phyloP scores from a whole-genome alignment of 2,329 filamentous ascomycete genomes.

The Aspergillus clavatus region DNA sequence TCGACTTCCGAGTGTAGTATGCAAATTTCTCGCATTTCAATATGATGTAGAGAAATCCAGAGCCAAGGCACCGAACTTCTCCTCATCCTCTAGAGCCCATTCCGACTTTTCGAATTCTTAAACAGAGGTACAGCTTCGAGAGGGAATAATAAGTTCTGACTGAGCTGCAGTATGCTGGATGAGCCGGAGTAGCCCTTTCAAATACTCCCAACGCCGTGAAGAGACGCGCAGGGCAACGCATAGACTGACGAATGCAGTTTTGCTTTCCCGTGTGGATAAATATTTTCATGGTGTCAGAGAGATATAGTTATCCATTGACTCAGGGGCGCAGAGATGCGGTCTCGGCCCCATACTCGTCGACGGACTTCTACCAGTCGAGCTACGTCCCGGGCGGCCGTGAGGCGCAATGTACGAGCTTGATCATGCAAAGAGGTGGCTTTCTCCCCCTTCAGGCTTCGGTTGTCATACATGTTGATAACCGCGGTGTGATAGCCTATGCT shows the following conservation, averaged over 20 bases:
- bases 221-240: constrained; percentile 11
- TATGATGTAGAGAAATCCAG: constrained; percentile 18
- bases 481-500: no score
- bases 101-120: constrained; percentile 13
- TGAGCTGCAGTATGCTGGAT: constrained; percentile 17
- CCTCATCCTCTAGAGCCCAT: constrained; percentile 14
- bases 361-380: constrained; percentile 15
- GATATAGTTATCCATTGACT: constrained; percentile 23
- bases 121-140: constrained; percentile 13
- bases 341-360: constrained; percentile 21
- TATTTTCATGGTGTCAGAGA: constrained; percentile 19
- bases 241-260: constrained; percentile 15
- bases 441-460: no score
- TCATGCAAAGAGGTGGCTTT: no score
- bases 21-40: no score
- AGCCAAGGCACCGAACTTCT: constrained; percentile 17
- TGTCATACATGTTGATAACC: no score
- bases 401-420: no score
- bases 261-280: constrained; percentile 9
- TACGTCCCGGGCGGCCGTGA: constrained; percentile 17
- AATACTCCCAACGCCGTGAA: constrained; percentile 15
- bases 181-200: constrained; percentile 19
- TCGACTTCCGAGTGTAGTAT: no score
- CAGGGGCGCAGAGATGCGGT: constrained; percentile 19
- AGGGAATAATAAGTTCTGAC: constrained; percentile 11